Evolutionary conservation across 148 eudicot genomes (phyloP), one percentile per base, ranked within the genome.

Genomic region (Fallopia convolvulus): DNA sequence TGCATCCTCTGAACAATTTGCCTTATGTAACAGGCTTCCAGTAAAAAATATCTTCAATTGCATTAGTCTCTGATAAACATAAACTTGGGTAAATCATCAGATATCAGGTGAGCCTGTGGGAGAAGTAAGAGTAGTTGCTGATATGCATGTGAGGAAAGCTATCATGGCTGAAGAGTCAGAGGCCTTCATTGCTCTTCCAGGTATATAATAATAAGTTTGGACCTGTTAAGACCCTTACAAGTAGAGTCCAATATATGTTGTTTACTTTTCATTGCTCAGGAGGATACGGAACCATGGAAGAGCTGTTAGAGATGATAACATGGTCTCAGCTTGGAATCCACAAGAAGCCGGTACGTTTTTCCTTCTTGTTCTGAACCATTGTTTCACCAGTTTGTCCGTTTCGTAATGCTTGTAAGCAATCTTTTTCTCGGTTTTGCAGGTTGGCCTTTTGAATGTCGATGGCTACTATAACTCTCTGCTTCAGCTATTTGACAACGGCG

Each of bases 231-330:
- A 21, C 61, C 47, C 21, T 7, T 20, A 20, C 32, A 58, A 48
- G 44, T 70, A 55, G 21, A 33, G 60, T 58, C 76, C 32, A 46
- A 23, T 20, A 46, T 68, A 66, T 73, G 18, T 20, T 76, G 80
- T 73, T 55, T 26, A 26, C 30, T 26, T 26, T 7, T 77, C 23
- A 30, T 78, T 56, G 75, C 60, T 52, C 83, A 94, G 99, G 99
- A 82, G 99, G 99, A 75, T 94, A 89, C 83, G 99, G 99, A 78
- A 94, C 99, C 47, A 89, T 94, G 99, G 99, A 94, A 72, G 99
- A 94, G 83, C 72, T 84, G 46, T 50, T 94, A 81, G 99, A 90
- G 87, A 92, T 94, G 96, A 92, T 94, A 76, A 92, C 99, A 63
- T 94, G 99, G 99, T 86, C 93, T 75, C 99, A 94, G 77, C 97